Conservation (phyloP, 352 stramenopile species). For the Pythium phragmitis region DNA sequence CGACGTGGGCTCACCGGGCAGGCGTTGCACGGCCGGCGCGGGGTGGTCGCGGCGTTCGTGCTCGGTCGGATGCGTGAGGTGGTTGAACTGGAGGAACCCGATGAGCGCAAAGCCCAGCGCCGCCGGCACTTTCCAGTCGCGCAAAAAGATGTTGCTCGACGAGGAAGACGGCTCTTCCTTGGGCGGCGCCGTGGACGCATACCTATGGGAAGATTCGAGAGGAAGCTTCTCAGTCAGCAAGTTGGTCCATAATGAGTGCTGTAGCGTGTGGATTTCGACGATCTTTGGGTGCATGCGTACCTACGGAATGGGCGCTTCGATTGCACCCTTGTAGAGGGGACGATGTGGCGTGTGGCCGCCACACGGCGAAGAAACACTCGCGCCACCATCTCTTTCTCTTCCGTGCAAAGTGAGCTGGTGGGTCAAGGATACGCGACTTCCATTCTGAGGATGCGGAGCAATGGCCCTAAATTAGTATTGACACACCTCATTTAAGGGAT, state of each 20-base stretch:
- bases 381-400: constrained; percentile 21
- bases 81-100: constrained; percentile 65
- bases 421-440: constrained; percentile 22
- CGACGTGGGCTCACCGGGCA: constrained; percentile 31
- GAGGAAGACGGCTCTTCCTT: constrained; percentile 20
- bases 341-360: constrained; percentile 5
- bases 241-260: neutral
- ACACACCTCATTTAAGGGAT: neutral
- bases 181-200: constrained; percentile 16
- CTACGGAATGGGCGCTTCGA: constrained; percentile 16
- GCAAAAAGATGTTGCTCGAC: constrained; percentile 32
- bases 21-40: constrained; percentile 41
- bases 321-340: neutral
- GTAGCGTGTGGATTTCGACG: neutral
- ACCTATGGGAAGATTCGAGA: neutral
- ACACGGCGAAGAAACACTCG: constrained; percentile 21
- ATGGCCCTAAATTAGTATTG: neutral
- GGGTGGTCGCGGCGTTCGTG: constrained; percentile 33
- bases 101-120: constrained; percentile 67
- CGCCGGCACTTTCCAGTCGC: constrained; percentile 69
- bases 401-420: neutral
- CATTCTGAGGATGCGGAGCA: neutral
- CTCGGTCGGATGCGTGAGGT: constrained; percentile 39
- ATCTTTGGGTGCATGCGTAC: constrained; percentile 9
- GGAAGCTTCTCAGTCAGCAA: neutral